Evolutionary conservation across 768 basidiomycete species (phyloP), one percentile per base, ranked within the genome.

Genomic region (Leccinum disarticulatum): DNA sequence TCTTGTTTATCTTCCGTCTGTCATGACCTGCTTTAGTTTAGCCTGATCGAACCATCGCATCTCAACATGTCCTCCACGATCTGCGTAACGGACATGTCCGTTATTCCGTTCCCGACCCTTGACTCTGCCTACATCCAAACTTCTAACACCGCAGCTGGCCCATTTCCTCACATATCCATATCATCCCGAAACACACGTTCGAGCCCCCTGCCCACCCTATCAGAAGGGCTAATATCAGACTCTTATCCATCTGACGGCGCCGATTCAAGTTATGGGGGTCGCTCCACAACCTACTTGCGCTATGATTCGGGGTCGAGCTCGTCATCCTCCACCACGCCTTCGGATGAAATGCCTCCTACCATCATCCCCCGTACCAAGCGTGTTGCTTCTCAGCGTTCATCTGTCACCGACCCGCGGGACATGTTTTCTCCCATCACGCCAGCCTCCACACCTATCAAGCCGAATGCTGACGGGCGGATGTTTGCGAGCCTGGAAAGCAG

Each of bases 151-250:
- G 85, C 88, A 33, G 80, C 83, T 3, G 76, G 76, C 8, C 81
- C 87, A 56, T 80, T 88, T n/a, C 87, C 87, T 15, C 76, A 81
- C 54, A 78, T 89, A 55, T 86, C 89, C n/a, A n/a, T n/a, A n/a
- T n/a, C n/a, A 38, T 81, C 86, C 55, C 77, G 87, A 52, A 70
- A 68, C 36, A 68, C 66, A 50, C 62, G 54, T 51, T 54, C 64
- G 50, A 62, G 6, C 25, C 52, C 59, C 19, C 47, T 30, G 6
- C 47, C 60, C 14, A 36, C 64, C 19, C 56, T 57, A 15, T 69
- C 69, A 13, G 63, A 69, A 27, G 54, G 54, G 4, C 28, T 66
- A 4, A 48, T 61, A 49, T 61, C 64, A n/a, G 59, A 63, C 48
- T 48, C 58, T 2, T 57, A 31, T 13, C 13, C 56, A 3, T 47